phyloP scores from a whole-genome alignment of 192 early-diverging fungal species.

The Coemansia javaensis region DNA sequence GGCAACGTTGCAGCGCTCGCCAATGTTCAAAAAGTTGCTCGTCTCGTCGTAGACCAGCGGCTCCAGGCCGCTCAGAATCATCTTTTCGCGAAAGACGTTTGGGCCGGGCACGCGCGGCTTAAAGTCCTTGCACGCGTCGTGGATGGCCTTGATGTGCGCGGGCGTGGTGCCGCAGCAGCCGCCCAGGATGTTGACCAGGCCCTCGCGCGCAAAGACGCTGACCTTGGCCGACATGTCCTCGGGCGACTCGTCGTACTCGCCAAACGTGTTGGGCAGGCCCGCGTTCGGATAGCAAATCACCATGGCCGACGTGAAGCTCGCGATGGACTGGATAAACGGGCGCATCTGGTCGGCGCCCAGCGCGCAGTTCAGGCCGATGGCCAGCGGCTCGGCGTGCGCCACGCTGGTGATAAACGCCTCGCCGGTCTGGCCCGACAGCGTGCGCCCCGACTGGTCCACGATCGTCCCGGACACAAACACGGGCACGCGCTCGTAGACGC shows the following conservation, averaged over 20 bases:
- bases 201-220: constrained; percentile 81
- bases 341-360: constrained; percentile 91
- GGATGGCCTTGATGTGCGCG: constrained; percentile 81
- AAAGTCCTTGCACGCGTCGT: constrained; percentile 69
- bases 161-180: constrained; percentile 98
- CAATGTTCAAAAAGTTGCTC: constrained; percentile 90
- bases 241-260: constrained; percentile 91
- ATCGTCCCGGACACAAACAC: constrained; percentile 88
- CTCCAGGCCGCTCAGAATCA: constrained; percentile 85
- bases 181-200: constrained; percentile 92
- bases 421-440: constrained; percentile 93
- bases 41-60: constrained; percentile 72
- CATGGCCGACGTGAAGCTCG: constrained; percentile 72
- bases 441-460: constrained; percentile 94
- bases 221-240: constrained; percentile 82
- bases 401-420: constrained; percentile 91
- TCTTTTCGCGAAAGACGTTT: constrained; percentile 61
- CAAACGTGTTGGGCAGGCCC: constrained; percentile 94
- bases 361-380: constrained; percentile 89
- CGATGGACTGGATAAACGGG: constrained; percentile 89
- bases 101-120: constrained; percentile 73
- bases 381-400: constrained; percentile 71
- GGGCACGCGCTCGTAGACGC: constrained; percentile 65
- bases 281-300: constrained; percentile 96
- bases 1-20: constrained; percentile 96